These are phyloP conservation scores for Penicillium hordei DNA, from an alignment of 2,329 filamentous ascomycete species.

Conservation along the genomic window DNA sequence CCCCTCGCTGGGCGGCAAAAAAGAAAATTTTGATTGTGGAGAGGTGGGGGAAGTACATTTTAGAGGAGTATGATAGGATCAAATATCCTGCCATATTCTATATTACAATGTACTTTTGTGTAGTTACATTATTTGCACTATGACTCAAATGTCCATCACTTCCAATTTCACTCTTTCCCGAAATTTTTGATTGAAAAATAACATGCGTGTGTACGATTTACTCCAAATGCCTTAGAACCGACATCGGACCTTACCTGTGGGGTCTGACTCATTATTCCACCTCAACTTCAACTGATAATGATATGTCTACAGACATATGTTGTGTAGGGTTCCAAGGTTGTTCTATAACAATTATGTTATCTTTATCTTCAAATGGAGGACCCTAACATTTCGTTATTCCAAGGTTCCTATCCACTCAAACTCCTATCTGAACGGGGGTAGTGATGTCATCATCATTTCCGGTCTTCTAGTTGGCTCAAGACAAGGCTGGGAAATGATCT, in stretches of 20 bases:
- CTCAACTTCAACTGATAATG: not conserved
- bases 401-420: not conserved
- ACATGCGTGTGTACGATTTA: not conserved
- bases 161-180: not conserved
- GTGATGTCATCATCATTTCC: constrained; percentile 1
- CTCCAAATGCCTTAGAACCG: not conserved
- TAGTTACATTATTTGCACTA: not conserved
- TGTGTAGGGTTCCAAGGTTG: too few relatives aligned
- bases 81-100: not conserved
- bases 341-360: not conserved
- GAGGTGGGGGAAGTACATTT: constrained; percentile 12
- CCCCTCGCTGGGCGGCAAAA: constrained; percentile 29
- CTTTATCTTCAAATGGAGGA: not conserved
- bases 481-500: not conserved
- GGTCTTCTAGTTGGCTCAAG: not conserved
- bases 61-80: constrained; percentile 2
- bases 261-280: constrained; percentile 8
- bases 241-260: constrained; percentile 8
- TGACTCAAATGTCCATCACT: constrained; percentile 3
- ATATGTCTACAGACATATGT: not conserved
- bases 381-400: too few relatives aligned
- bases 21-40: constrained; percentile 26
- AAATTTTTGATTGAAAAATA: not conserved
- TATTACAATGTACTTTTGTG: not conserved
- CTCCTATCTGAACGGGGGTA: not conserved